A percentile compares a stretch with the other conserved stretches of the same genome.
phyloP scores from a whole-genome alignment of 2,329 filamentous ascomycete genomes.

The Aspergillus melleus region DNA sequence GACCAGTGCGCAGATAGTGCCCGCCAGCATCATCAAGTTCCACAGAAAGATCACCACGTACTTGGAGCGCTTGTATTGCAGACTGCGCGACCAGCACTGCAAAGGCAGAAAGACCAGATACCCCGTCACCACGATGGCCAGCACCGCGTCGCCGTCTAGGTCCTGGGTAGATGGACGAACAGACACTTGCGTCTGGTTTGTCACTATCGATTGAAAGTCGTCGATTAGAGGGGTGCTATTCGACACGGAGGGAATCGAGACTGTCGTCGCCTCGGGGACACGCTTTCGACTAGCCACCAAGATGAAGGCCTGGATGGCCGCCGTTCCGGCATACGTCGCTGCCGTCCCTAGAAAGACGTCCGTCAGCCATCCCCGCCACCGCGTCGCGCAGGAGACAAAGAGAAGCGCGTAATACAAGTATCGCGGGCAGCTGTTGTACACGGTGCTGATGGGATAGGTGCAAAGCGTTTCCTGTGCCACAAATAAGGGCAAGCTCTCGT shows the following conservation, averaged over 20 bases:
- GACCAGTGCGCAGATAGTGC: conserved; percentile 29
- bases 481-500: conserved; percentile 16
- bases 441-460: conserved; percentile 34
- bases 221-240: conserved; percentile 15
- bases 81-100: conserved; percentile 33
- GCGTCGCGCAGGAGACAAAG: conserved; percentile 26
- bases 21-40: conserved; percentile 34
- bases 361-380: conserved; percentile 33
- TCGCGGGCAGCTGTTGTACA: conserved; percentile 33
- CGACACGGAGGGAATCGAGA: conserved; percentile 25
- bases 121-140: conserved; percentile 35
- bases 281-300: conserved; percentile 22
- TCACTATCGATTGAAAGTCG: conserved; percentile 24
- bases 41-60: conserved; percentile 30
- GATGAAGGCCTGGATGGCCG: conserved; percentile 34
- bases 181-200: conserved; percentile 15
- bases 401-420: conserved; percentile 36
- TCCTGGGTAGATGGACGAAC: conserved; percentile 32
- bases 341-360: conserved; percentile 35
- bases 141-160: conserved; percentile 33
- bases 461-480: conserved; percentile 32
- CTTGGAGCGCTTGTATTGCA: conserved; percentile 27
- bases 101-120: conserved; percentile 36
- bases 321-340: conserved; percentile 33
- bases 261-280: conserved; percentile 6